Conservation (phyloP, 1,139 yeast species). For the Yamadazyma kanchanaburiensis region DNA sequence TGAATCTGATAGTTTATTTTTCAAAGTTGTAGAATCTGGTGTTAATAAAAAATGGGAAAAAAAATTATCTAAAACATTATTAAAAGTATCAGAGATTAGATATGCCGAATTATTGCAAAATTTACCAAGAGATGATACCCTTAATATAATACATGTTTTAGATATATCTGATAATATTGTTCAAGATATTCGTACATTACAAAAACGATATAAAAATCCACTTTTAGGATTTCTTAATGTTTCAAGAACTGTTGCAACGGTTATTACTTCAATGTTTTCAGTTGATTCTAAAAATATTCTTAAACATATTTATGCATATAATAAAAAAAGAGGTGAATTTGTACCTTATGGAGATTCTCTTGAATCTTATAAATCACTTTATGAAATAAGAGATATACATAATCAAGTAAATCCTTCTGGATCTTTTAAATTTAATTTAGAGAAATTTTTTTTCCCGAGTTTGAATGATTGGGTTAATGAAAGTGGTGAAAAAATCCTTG, state of each 20-base stretch:
- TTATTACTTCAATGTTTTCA: conserved; percentile 58
- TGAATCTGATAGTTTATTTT: conserved; percentile 46
- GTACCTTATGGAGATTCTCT: conserved; percentile 60
- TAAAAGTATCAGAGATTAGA: conserved; percentile 53
- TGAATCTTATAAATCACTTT: conserved; percentile 54
- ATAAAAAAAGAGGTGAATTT: conserved; percentile 30
- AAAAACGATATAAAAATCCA: conserved; percentile 60
- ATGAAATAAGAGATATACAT: conserved; percentile 53
- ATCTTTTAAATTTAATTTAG: conserved; percentile 55
- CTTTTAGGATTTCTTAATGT: conserved; percentile 58
- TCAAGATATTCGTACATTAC: conserved; percentile 48
- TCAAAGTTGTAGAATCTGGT: conserved; percentile 32
- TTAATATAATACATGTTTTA: conserved; percentile 56
- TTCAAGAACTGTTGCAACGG: conserved; percentile 52
- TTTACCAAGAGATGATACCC: conserved; percentile 64
- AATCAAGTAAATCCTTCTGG: conserved; percentile 43
- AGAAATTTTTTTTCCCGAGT: conserved; percentile 56
- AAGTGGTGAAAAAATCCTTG: conserved; percentile 45
- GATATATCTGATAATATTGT: conserved; percentile 58
- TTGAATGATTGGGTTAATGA: conserved; percentile 55
- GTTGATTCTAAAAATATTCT: conserved; percentile 64
- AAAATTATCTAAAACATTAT: conserved; percentile 44
- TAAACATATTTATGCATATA: conserved; percentile 48
- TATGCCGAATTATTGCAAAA: conserved; percentile 55
- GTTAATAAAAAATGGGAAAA: conserved; percentile 50